These are phyloP conservation scores for Chaetomium cochliodes DNA, from an alignment of 495 filamentous ascomycete genomes.

Conservation along the genomic window DNA sequence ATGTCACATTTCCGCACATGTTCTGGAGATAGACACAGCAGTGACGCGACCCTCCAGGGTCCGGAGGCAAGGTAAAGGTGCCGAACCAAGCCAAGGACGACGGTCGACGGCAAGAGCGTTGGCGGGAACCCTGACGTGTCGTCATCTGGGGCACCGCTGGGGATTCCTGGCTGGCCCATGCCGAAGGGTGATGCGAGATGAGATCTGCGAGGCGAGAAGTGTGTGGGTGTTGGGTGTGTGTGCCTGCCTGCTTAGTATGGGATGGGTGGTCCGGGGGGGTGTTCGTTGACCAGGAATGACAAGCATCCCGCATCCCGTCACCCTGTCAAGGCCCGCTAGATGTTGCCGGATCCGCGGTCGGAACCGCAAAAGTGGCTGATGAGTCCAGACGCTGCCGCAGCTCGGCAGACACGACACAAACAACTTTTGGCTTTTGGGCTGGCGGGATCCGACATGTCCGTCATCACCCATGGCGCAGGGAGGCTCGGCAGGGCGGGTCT, in stretches of 20 bases:
- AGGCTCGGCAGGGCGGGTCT: slow-evolving; percentile 4
- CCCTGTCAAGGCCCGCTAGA: background rate
- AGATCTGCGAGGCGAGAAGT: slow-evolving; percentile 9
- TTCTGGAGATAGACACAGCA: background rate
- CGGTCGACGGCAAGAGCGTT: background rate
- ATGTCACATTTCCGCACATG: background rate
- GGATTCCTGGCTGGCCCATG: background rate
- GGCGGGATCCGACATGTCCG: slow-evolving; percentile 20
- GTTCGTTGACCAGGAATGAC: background rate
- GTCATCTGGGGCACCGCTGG: background rate
- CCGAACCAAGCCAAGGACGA: slow-evolving; percentile 10
- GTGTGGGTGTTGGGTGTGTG: background rate
- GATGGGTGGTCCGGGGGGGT: background rate
- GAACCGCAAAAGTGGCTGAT: background rate
- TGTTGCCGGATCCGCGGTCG: background rate
- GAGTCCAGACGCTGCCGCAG: background rate
- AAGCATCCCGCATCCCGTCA: background rate
- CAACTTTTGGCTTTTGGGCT: background rate
- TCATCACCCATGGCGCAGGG: slow-evolving; percentile 21
- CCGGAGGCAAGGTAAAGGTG: background rate
- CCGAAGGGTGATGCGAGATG: background rate
- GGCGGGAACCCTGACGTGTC: slow-evolving; percentile 8
- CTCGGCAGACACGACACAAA: background rate
- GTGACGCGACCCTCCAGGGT: background rate
- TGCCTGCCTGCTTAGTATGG: background rate